A percentile compares a stretch with the other conserved stretches of the same genome.
Evolutionary conservation across 139 green algal genomes (phyloP).

Genomic region (Closterium sp.): DNA sequence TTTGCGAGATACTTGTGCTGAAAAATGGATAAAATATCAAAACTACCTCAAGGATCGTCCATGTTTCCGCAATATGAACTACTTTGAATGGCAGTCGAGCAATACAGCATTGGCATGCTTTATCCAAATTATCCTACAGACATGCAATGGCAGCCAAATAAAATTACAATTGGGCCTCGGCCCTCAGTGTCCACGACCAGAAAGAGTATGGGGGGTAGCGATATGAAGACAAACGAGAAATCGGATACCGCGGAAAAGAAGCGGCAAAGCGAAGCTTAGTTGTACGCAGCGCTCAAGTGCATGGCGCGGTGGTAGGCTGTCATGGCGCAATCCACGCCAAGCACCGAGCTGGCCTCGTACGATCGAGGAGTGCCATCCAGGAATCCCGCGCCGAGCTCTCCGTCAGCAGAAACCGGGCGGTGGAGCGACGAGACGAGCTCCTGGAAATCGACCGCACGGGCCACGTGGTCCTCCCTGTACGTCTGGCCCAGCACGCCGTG

Average conservation of each 20-base stretch:
- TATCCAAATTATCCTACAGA: background rate
- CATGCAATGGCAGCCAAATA: background rate
- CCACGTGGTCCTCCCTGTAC: background rate
- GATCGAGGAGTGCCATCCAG: slow-evolving; percentile 19
- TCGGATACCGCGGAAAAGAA: background rate
- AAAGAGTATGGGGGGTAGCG: background rate
- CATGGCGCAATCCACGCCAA: background rate
- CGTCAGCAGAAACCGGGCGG: slow-evolving; percentile 10
- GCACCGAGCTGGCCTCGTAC: background rate
- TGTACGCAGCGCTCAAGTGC: background rate
- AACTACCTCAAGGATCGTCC: too few species aligned
- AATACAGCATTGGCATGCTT: background rate
- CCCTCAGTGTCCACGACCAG: too few species aligned
- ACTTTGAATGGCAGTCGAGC: background rate
- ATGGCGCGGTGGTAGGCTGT: background rate
- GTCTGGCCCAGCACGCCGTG: slow-evolving; percentile 5
- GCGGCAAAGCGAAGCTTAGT: background rate
- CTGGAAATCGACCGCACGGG: background rate
- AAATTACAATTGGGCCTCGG: background rate
- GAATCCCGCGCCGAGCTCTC: slow-evolving; percentile 15
- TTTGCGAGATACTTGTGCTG: too few species aligned
- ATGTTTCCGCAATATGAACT: too few species aligned
- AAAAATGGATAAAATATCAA: too few species aligned
- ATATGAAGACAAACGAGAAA: background rate
- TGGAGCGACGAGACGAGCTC: background rate